phyloP scores from a whole-genome alignment of 2,329 filamentous ascomycete genomes.

The Pseudopithomyces maydicus region DNA sequence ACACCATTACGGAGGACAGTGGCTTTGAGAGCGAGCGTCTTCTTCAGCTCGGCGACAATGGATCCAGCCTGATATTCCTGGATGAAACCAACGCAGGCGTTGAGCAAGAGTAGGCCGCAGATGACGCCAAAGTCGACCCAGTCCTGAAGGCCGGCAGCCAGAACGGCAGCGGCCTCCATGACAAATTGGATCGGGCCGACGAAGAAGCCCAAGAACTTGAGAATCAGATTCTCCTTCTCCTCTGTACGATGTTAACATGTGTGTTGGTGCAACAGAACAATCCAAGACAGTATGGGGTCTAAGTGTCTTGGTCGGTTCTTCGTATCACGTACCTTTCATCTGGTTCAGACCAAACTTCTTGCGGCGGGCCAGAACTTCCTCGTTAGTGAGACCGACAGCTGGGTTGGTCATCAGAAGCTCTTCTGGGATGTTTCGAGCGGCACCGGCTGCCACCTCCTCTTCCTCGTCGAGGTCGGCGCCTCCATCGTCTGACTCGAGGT shows the following conservation, averaged over 20 bases:
- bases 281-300: background rate
- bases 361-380: constrained; percentile 67
- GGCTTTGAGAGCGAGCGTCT: constrained; percentile 86
- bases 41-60: constrained; percentile 89
- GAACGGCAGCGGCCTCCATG: constrained; percentile 82
- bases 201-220: constrained; percentile 85
- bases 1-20: constrained; percentile 81
- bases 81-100: constrained; percentile 83
- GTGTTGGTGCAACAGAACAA: background rate
- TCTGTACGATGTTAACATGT: constrained; percentile 51
- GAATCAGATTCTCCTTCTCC: constrained; percentile 81
- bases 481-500: constrained; percentile 82
- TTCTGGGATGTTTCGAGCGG: constrained; percentile 69
- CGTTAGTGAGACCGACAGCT: constrained; percentile 71
- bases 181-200: constrained; percentile 91
- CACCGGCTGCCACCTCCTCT: constrained; percentile 58
- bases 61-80: constrained; percentile 90
- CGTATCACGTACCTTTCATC: constrained; percentile 64
- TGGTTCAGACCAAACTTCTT: constrained; percentile 83
- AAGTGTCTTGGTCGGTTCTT: background rate
- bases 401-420: constrained; percentile 79
- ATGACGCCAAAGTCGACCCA: constrained; percentile 97
- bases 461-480: constrained; percentile 69
- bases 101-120: constrained; percentile 79
- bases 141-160: constrained; percentile 82